Evolutionary conservation across 2,329 filamentous ascomycete genomes (phyloP).

Genomic region (Pseudocercospora vitis): DNA sequence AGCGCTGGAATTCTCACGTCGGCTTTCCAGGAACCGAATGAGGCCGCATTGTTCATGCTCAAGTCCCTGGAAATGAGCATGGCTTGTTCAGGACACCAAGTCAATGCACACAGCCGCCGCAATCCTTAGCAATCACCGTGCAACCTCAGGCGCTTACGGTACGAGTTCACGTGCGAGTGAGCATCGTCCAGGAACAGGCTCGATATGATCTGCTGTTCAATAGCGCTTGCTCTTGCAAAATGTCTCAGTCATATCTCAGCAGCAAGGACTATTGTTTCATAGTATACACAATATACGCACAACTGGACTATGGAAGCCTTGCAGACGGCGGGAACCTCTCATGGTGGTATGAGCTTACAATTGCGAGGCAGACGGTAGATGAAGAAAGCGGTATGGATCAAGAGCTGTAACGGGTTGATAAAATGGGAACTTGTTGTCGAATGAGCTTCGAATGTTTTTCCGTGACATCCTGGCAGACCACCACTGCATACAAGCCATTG

Average conservation of each 20-base stretch:
- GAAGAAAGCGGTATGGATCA: too few relatives aligned
- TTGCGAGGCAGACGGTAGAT: too few relatives aligned
- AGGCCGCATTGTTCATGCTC: neutral
- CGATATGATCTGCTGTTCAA: slow-evolving; percentile 1
- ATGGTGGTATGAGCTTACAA: too few relatives aligned
- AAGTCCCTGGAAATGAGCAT: neutral
- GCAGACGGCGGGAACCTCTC: neutral
- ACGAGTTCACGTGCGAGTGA: neutral
- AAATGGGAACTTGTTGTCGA: too few relatives aligned
- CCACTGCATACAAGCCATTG: too few relatives aligned
- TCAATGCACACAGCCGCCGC: slow-evolving; percentile 1
- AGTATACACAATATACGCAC: neutral
- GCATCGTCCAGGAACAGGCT: neutral
- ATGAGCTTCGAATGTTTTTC: too few relatives aligned
- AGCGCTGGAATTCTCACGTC: neutral
- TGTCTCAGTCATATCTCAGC: slow-evolving; percentile 1
- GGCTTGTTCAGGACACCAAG: neutral
- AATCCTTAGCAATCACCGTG: neutral
- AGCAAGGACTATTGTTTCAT: slow-evolving; percentile 5
- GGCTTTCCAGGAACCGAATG: neutral
- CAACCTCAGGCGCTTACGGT: neutral
- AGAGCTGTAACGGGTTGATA: too few relatives aligned
- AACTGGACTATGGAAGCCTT: neutral
- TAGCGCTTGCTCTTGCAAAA: slow-evolving; percentile 3
- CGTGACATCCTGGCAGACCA: too few relatives aligned